phyloP scores from a whole-genome alignment of 2,329 filamentous ascomycete genomes.

The Proliferodiscus dingleyae region DNA sequence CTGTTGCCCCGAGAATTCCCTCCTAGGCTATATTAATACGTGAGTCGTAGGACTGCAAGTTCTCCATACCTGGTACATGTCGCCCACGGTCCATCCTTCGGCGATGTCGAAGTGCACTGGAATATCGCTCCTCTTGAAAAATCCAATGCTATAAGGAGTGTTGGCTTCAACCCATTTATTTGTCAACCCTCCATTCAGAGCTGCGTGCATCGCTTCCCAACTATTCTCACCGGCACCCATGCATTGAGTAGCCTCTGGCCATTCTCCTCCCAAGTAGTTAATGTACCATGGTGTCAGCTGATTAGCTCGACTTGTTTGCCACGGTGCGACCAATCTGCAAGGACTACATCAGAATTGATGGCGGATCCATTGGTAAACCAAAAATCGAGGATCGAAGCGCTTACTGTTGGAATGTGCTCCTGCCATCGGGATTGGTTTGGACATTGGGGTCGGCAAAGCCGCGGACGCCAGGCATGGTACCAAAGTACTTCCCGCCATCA shows the following conservation, averaged over 20 bases:
- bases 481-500: conserved; percentile 27
- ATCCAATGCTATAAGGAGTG: conserved; percentile 47
- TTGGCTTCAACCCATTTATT: conserved; percentile 49
- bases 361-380: no score
- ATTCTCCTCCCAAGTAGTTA: conserved; percentile 48
- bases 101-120: conserved; percentile 49
- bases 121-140: conserved; percentile 44
- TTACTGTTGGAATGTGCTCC: conserved; percentile 44
- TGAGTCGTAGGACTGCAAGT: no score
- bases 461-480: conserved; percentile 48
- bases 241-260: conserved; percentile 47
- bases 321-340: conserved; percentile 31
- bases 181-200: conserved; percentile 45
- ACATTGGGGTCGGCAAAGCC: conserved; percentile 51
- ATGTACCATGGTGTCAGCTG: conserved; percentile 48
- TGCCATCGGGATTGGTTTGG: conserved; percentile 41
- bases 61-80: conserved; percentile 49
- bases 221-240: conserved; percentile 45
- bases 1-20: conserved; percentile 46
- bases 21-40: conserved; percentile 34
- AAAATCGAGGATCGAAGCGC: conserved; percentile 22
- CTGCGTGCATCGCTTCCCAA: conserved; percentile 45
- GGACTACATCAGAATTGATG: background rate
- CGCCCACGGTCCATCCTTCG: conserved; percentile 47
- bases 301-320: conserved; percentile 37